A percentile compares a stretch with the other conserved stretches of the same genome.
Evolutionary conservation across 2,329 filamentous ascomycete species (phyloP).

Genomic region (Arthrobotrys sinensis): DNA sequence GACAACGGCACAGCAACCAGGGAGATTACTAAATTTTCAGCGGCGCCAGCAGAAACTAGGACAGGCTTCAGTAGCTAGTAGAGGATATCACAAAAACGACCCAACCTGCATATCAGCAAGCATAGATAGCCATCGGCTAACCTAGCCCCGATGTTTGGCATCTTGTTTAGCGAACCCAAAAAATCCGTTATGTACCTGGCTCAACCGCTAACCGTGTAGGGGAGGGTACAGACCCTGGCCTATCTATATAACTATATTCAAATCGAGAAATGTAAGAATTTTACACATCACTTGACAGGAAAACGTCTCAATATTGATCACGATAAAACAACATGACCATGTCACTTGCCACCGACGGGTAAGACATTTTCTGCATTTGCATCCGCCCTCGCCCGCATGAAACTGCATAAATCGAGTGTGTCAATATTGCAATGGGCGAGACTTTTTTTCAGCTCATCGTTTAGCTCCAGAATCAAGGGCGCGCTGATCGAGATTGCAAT

Average conservation of each 20-base stretch:
- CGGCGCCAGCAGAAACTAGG: slow-evolving; percentile 17
- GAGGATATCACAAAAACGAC: slow-evolving; percentile 30
- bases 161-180: slow-evolving; percentile 25
- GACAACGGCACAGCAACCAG: slow-evolving; percentile 1
- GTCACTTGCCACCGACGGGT: slow-evolving; percentile 43
- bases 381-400: slow-evolving; percentile 34
- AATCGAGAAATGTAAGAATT: slow-evolving; percentile 11
- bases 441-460: neutral
- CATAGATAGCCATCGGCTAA: slow-evolving; percentile 31
- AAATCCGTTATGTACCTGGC: slow-evolving; percentile 20
- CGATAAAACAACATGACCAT: slow-evolving; percentile 37
- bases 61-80: neutral
- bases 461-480: slow-evolving; percentile 1
- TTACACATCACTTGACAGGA: slow-evolving; percentile 24
- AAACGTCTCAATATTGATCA: slow-evolving; percentile 18
- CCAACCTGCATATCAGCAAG: slow-evolving; percentile 20
- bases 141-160: slow-evolving; percentile 29
- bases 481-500: slow-evolving; percentile 6
- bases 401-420: slow-evolving; percentile 23
- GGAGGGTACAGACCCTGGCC: neutral
- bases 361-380: slow-evolving; percentile 33
- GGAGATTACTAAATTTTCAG: slow-evolving; percentile 19
- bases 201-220: neutral
- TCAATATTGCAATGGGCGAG: neutral
- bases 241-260: slow-evolving; percentile 26